Conservation (phyloP, 305 asterid species). For the Fraxinus albicans region DNA sequence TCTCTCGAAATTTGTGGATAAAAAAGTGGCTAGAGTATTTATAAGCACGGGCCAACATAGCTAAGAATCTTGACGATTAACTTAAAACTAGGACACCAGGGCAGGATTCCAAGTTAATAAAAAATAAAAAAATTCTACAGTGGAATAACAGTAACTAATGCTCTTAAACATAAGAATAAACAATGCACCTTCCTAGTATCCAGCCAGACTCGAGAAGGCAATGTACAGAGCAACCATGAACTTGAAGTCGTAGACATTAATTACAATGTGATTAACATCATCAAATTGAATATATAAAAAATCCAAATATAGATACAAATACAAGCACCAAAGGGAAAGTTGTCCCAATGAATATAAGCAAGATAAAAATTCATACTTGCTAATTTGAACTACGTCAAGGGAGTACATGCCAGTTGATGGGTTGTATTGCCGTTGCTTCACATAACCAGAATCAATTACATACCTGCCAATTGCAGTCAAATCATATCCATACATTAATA, state of each 20-base stretch:
- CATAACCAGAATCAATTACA: conserved; percentile 91
- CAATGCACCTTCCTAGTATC: neutral
- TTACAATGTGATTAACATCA: neutral
- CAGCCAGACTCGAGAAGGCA: neutral
- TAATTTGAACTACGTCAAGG: conserved; percentile 86
- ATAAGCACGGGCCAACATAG: neutral
- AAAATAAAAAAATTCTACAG: neutral
- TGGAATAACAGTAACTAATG: neutral
- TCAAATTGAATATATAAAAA: neutral
- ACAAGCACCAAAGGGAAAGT: neutral
- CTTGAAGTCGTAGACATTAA: neutral
- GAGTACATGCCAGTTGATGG: conserved; percentile 98
- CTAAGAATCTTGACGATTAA: neutral
- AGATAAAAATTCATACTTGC: conserved; percentile 63
- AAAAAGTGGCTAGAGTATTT: neutral
- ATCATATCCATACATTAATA: neutral
- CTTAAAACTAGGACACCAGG: conserved; percentile 1
- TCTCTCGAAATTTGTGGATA: neutral
- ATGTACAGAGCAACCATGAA: neutral
- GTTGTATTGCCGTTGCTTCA: conserved; percentile 95
- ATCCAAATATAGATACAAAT: neutral
- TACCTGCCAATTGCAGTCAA: conserved; percentile 46
- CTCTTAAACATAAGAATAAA: neutral
- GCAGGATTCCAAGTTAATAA: neutral
- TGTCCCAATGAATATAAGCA: conserved; percentile 5